A percentile compares a stretch with the other conserved stretches of the same genome.
Conservation (phyloP, 768 basidiomycete species). For the Baorangia bicolor region DNA sequence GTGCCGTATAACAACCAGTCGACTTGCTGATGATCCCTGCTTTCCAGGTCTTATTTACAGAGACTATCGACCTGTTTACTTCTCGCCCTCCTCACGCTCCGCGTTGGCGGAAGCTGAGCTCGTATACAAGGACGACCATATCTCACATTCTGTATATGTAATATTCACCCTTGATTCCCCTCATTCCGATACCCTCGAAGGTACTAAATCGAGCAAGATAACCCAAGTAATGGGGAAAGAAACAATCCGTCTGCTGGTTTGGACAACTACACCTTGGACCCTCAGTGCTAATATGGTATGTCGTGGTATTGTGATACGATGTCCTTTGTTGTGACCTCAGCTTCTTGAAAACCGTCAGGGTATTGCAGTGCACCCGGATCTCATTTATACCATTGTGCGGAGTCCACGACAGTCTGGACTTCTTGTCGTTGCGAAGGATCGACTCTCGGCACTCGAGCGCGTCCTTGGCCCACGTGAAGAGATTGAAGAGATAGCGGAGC, state of each 20-base stretch:
- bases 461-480: conserved; percentile 23
- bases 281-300: conserved; percentile 91
- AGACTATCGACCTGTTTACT: conserved; percentile 87
- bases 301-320: background rate
- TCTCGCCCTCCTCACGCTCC: conserved; percentile 91
- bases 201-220: conserved; percentile 6
- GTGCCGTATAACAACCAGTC: background rate
- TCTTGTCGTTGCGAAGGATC: conserved; percentile 52
- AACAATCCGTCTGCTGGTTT: conserved; percentile 65
- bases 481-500: conserved; percentile 17
- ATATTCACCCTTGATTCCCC: conserved; percentile 59
- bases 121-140: conserved; percentile 83
- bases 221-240: conserved; percentile 35
- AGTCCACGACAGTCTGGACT: conserved; percentile 27
- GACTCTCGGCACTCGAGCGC: conserved; percentile 38
- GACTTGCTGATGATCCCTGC: background rate
- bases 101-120: conserved; percentile 96
- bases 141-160: conserved; percentile 87
- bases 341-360: conserved; percentile 49
- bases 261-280: conserved; percentile 99
- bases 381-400: conserved; percentile 61
- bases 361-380: conserved; percentile 78
- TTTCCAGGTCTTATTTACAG: conserved; percentile 74
- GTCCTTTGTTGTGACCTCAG: background rate
- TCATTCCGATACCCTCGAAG: conserved; percentile 13